Conservation (phyloP, 2,329 filamentous ascomycete species). For the Fusarium kyushuense region DNA sequence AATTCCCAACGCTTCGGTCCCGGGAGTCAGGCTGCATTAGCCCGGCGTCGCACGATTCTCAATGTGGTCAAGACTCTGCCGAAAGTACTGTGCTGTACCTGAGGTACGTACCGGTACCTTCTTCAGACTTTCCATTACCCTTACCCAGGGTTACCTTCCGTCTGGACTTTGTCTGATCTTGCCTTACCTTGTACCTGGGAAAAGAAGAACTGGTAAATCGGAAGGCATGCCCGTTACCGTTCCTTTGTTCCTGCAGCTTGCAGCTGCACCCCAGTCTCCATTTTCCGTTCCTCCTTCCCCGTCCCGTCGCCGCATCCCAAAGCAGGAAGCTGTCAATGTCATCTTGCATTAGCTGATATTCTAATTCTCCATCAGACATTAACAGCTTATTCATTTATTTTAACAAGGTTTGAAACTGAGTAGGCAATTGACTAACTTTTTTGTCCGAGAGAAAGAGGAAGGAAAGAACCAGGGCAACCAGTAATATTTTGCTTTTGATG, state of each 20-base stretch:
- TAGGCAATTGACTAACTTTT: not conserved
- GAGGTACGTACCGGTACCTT: conserved; percentile 29
- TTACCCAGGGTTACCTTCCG: not conserved
- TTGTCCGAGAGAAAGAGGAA: not conserved
- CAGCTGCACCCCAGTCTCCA: conserved; percentile 26
- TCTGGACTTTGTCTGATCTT: not conserved
- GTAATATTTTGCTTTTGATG: conserved; percentile 23
- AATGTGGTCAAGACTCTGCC: conserved; percentile 7
- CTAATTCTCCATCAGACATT: conserved; percentile 1
- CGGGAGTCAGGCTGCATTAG: conserved; percentile 46
- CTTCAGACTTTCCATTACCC: conserved; percentile 12
- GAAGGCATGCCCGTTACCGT: conserved; percentile 7
- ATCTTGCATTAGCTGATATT: conserved; percentile 44
- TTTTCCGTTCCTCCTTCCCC: not conserved
- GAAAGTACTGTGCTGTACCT: conserved; percentile 1
- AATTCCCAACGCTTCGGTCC: conserved; percentile 47
- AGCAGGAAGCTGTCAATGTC: conserved; percentile 45
- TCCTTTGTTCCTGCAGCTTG: conserved; percentile 6
- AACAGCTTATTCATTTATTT: conserved; percentile 2
- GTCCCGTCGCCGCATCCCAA: not conserved
- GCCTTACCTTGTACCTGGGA: conserved; percentile 11
- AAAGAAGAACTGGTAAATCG: not conserved
- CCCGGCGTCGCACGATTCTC: conserved; percentile 36
- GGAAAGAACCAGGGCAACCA: not conserved
- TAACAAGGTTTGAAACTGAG: not conserved